These are phyloP conservation scores for Chlamydomonas urium DNA, from an alignment of 139 green algal species.

Conservation along the genomic window DNA sequence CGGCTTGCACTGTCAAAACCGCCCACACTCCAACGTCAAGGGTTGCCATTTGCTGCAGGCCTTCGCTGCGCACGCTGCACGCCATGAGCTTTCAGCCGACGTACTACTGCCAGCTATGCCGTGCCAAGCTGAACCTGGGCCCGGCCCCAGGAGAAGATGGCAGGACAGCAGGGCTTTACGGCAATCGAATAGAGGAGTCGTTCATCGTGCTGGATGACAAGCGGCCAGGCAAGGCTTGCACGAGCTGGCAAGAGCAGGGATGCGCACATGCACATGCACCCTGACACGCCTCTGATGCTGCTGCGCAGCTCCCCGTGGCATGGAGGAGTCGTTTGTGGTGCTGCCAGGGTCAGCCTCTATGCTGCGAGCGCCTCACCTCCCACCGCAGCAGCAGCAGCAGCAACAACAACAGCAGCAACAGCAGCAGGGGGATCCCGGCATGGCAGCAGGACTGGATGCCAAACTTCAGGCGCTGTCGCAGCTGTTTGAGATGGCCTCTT, in stretches of 20 bases:
- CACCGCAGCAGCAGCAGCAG: conserved; percentile 15
- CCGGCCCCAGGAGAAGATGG: background rate
- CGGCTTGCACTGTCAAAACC: too few species aligned
- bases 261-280: background rate
- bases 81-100: too few species aligned
- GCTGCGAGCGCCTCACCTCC: conserved; percentile 7
- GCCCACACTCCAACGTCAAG: too few species aligned
- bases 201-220: conserved; percentile 13
- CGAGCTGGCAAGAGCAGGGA: background rate
- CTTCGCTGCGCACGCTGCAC: too few species aligned
- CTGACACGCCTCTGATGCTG: background rate
- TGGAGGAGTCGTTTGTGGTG: conserved; percentile 78
- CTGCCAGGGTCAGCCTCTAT: conserved; percentile 29
- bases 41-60: too few species aligned
- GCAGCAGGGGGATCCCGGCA: conserved; percentile 1
- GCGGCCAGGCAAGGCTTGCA: background rate
- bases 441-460: conserved; percentile 40
- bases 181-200: conserved; percentile 7
- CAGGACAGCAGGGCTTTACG: background rate
- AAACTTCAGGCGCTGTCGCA: conserved; percentile 51
- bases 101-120: conserved; percentile 9
- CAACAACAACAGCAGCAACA: conserved; percentile 5
- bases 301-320: conserved; percentile 7
- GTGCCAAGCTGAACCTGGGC: conserved; percentile 7
- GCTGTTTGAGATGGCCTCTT: conserved; percentile 66